phyloP scores from a whole-genome alignment of 2,329 filamentous ascomycete genomes.

The Fusarium torulosum region DNA sequence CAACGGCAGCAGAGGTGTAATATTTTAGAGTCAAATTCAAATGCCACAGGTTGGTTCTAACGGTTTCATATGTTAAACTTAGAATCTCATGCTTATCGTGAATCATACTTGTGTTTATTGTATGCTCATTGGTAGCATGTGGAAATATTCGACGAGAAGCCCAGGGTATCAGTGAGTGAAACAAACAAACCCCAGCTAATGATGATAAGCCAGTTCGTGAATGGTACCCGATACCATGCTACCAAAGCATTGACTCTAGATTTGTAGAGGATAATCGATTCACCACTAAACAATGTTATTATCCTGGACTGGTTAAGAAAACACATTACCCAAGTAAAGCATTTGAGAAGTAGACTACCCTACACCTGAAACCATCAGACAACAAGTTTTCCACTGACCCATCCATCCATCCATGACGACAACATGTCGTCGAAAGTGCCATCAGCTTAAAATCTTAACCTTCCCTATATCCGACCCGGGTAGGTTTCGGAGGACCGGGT shows the following conservation, averaged over 20 bases:
- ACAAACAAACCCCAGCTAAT: no score
- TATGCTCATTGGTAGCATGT: no score
- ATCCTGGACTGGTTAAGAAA: not conserved
- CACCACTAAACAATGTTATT: no score
- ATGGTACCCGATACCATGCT: no score
- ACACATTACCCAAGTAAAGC: not conserved
- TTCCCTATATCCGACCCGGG: slow-evolving; percentile 16
- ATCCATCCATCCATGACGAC: slow-evolving; percentile 16
- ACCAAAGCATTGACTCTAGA: no score
- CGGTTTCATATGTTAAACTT: not conserved
- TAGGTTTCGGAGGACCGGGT: slow-evolving; percentile 24
- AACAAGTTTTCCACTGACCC: not conserved
- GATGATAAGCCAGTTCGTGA: no score
- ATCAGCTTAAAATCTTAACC: not conserved
- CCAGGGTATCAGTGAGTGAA: no score
- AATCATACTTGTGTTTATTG: no score
- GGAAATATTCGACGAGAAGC: no score
- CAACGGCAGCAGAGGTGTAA: not conserved
- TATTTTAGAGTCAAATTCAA: not conserved
- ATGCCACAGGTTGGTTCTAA: not conserved
- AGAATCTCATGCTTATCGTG: no score
- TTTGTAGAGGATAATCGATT: no score
- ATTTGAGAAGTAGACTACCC: slow-evolving; percentile 6
- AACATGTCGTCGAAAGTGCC: slow-evolving; percentile 20
- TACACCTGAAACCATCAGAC: not conserved